Evolutionary conservation across 345 rosid species (phyloP).

Genomic region (Salix exigua): DNA sequence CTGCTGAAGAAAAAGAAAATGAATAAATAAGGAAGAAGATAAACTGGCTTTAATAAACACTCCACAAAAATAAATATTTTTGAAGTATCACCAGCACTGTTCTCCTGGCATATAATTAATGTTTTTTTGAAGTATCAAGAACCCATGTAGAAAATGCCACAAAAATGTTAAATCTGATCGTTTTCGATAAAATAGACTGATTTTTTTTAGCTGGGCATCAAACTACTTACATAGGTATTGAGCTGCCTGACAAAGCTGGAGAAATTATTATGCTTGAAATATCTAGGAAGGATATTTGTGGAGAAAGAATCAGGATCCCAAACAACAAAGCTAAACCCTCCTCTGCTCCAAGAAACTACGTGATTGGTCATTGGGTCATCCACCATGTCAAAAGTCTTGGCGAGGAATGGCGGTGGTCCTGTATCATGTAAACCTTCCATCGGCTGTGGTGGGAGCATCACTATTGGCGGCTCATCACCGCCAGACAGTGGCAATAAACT

Average conservation of each 20-base stretch:
- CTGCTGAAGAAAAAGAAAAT: not conserved
- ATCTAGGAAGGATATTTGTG: constrained; percentile 20
- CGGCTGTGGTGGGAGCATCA: constrained; percentile 45
- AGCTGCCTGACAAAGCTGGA: constrained; percentile 39
- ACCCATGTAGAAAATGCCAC: not conserved
- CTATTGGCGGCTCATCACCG: constrained; percentile 5
- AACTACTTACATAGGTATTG: constrained; percentile 28
- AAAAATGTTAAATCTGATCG: not conserved
- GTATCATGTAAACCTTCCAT: constrained; percentile 69
- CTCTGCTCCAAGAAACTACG: constrained; percentile 27
- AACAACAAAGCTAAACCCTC: constrained; percentile 28
- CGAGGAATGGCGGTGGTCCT: constrained; percentile 32
- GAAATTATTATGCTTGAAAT: constrained; percentile 31
- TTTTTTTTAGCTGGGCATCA: not conserved
- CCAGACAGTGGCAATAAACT: constrained; percentile 19
- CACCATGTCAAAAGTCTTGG: constrained; percentile 33
- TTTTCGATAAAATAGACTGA: not conserved
- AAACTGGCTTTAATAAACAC: not conserved
- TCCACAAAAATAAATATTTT: not conserved
- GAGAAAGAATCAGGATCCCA: constrained; percentile 32
- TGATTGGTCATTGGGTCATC: constrained; percentile 21
- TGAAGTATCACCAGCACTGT: not conserved
- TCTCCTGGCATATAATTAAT: not conserved
- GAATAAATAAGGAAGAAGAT: not conserved
- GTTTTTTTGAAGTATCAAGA: not conserved